phyloP scores from a whole-genome alignment of 164 flowering plant genomes.

The Aristolochia contorta region DNA sequence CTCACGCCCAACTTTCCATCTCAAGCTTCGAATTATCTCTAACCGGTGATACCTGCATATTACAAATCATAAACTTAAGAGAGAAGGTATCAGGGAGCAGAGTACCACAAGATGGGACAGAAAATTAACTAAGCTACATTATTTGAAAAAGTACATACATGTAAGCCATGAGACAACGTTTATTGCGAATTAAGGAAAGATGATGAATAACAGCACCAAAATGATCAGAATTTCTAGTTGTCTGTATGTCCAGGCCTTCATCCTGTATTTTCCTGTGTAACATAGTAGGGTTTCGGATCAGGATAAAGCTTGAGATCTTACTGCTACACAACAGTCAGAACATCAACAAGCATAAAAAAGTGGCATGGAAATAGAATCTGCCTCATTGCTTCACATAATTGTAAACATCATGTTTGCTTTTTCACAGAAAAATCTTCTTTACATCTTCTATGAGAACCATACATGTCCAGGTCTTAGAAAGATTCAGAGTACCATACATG shows the following conservation, averaged over 20 bases:
- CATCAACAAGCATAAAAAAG: no score
- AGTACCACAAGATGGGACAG: conserved; percentile 3
- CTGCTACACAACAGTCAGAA: no score
- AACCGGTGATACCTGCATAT: conserved; percentile 68
- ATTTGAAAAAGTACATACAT: conserved; percentile 21
- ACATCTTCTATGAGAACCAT: no score
- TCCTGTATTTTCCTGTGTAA: conserved; percentile 73
- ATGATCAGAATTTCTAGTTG: conserved; percentile 77
- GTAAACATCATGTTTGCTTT: neutral
- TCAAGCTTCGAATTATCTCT: conserved; percentile 55
- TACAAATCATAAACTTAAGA: conserved; percentile 1
- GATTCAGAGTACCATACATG: no score
- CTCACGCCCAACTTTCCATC: conserved; percentile 70
- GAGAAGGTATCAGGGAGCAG: neutral
- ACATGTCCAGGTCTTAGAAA: no score
- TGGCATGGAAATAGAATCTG: no score
- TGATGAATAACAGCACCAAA: conserved; percentile 86
- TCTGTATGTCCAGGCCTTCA: conserved; percentile 62
- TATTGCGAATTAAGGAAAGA: conserved; percentile 68
- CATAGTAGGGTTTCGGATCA: neutral
- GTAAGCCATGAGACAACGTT: conserved; percentile 77
- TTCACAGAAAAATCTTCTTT: neutral
- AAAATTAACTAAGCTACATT: neutral
- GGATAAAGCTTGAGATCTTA: no score
- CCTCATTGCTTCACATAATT: neutral